A percentile compares a stretch with the other conserved stretches of the same genome.
Conservation (phyloP, 2,329 filamentous ascomycete genomes). For the Talaromyces sp. region DNA sequence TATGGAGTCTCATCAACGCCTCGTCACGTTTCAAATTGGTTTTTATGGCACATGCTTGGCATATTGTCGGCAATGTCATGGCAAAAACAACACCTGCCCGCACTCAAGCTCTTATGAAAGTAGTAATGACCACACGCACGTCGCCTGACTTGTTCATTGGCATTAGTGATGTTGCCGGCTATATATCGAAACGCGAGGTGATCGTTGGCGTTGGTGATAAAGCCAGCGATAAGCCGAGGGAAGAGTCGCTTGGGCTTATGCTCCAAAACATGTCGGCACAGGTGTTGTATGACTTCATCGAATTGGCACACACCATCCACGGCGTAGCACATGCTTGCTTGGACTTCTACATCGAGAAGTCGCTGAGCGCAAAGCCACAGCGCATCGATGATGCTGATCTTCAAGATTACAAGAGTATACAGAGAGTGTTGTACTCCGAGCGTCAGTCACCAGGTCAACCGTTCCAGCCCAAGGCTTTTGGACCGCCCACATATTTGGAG, state of each 20-base stretch:
- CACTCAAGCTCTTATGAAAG: neutral
- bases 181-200: no score
- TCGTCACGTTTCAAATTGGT: neutral
- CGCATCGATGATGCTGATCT: neutral
- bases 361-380: neutral
- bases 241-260: neutral
- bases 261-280: neutral
- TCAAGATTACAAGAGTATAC: neutral
- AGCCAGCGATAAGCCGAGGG: no score
- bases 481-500: conserved; percentile 9
- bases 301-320: conserved; percentile 1
- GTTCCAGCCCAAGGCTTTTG: conserved; percentile 10
- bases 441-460: conserved; percentile 4
- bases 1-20: conserved; percentile 6
- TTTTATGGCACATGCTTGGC: neutral
- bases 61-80: neutral
- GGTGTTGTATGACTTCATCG: neutral
- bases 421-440: neutral
- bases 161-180: neutral
- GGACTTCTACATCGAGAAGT: conserved; percentile 4
- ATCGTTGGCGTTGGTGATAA: no score
- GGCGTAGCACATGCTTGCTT: conserved; percentile 8
- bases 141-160: neutral
- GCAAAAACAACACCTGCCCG: neutral
- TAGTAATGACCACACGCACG: neutral